Evolutionary conservation across 2,329 filamentous ascomycete genomes (phyloP), one percentile per base, ranked within the genome.

Genomic region (Aspergillus flavus): DNA sequence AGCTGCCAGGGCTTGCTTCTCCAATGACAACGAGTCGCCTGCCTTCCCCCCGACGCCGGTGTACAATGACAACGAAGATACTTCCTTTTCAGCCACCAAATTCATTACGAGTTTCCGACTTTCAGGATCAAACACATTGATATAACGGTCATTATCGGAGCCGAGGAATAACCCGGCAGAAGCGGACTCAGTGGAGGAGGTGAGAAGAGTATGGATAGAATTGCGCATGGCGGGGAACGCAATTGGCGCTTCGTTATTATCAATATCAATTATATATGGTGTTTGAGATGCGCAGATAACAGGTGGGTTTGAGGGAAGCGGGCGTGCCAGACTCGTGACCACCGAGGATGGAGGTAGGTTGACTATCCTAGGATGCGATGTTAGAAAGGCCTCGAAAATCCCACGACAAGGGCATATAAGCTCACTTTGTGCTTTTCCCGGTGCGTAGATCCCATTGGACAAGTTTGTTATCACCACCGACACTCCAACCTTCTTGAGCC

Each of bases 211-310:
- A 64, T 82, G 81, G 41, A 85, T 78, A n/a, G 78, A 71, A 61
- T 82, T 82, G 60, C 78, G 80, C 76, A 84, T 83, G 12, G 82
- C 82, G 55, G 81, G 79, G 68, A 83, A 84, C 19, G 77, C 74
- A 34, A 76, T 65, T 6, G 78, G 74, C n/a, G 74, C 62, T 59
- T 78, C 73, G 48, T 78, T 77, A 43, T 77, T 75, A 52, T 79
- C 76, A 48, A 79, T 67, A 61, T 81, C 75, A 62, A 85, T 76
- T 58, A 83, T 73, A 66, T 81, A 81, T 1, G 82, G 80, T 10
- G 79, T 80, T 68, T 83, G 80, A 12, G 83, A 84, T 56, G 83
- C 83, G 68, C 82, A 84, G 52, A 85, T 76, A 36, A 84, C 75
- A 45, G 80, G 77, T 46, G 77, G 76, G 65, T 75, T 75, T 12